Conservation (phyloP, 495 filamentous ascomycete species). For the Penicillium simplicissimum region DNA sequence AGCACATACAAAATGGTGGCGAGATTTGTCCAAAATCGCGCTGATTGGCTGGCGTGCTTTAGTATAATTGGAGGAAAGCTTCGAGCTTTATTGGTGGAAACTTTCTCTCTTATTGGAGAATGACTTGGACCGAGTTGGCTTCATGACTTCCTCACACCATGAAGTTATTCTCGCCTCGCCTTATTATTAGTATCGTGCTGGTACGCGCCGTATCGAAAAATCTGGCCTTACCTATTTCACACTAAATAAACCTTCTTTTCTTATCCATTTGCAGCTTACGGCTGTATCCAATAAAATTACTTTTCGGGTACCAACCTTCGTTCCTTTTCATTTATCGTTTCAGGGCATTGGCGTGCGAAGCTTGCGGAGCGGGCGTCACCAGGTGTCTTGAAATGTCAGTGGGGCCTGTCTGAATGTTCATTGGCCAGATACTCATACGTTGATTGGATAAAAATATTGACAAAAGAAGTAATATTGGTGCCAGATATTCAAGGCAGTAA, state of each 20-base stretch:
- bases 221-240: not conserved
- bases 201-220: not conserved
- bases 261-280: not conserved
- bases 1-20: not conserved
- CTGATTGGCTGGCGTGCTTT: not conserved
- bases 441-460: not conserved
- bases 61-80: no score
- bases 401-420: not conserved
- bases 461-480: not conserved
- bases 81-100: not conserved
- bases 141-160: not conserved
- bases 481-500: not conserved
- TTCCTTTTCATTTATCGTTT: not conserved
- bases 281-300: not conserved
- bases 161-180: not conserved
- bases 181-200: not conserved
- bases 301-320: not conserved
- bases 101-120: not conserved
- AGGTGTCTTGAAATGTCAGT: not conserved
- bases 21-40: not conserved
- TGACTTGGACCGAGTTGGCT: not conserved
- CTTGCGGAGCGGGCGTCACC: not conserved
- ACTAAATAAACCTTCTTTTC: not conserved
- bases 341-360: not conserved
- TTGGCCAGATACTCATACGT: not conserved